Base-by-base conservation (phyloP, 202 grass and related monocot genomes). In the Bolboschoenoplectus hybrid region DNA sequence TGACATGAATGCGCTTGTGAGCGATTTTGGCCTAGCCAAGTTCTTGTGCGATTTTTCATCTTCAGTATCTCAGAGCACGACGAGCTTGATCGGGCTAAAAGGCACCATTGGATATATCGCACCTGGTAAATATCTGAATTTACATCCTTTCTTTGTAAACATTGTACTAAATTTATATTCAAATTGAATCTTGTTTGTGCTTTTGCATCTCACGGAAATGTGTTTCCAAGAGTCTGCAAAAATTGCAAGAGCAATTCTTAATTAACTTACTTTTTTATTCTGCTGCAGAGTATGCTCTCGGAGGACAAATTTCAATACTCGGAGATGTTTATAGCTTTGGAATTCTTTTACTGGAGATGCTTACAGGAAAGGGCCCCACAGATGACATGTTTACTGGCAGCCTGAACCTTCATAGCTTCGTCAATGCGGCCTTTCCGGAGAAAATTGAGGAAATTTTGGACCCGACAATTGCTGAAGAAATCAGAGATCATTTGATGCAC, bases 301-400 rank as follows among this genome's bases (percentile, higher is more conserved):
- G 91, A 26, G 81, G 74, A 12, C 74, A 85, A 87, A 75, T 88
- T 7, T 91, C 93, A 10, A 80, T 45, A 0, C 36, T 74, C 34
- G 91, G 81, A 0, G 89, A 95, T 56, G 80, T 92, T 2, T 95
- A 92, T 50, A 91, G 85, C 87, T 92, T 66, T 35, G 93, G 93
- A 67, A 70, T 95, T 40, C 39, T 95, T 47, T 26, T 95, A 82
- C 46, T 95, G 44, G 93, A 95, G 85, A 86, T 95, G 67, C 43
- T 92, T n/a, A 95, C 87, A 4, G 87, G 88, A 19, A 88, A 81
- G 26, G 72, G 66, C 11, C 88, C 93, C 4, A 89, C 88, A 0
- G 52, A 90, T 81, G 84, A 86, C 0, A 72, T 85, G 82, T 91
- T 96, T 80, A 83, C 74, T 1, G 16, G 88, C 16, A 82, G 77